phyloP scores from a whole-genome alignment of 192 early-diverging fungal genomes.

The Entrophospora sp. region DNA sequence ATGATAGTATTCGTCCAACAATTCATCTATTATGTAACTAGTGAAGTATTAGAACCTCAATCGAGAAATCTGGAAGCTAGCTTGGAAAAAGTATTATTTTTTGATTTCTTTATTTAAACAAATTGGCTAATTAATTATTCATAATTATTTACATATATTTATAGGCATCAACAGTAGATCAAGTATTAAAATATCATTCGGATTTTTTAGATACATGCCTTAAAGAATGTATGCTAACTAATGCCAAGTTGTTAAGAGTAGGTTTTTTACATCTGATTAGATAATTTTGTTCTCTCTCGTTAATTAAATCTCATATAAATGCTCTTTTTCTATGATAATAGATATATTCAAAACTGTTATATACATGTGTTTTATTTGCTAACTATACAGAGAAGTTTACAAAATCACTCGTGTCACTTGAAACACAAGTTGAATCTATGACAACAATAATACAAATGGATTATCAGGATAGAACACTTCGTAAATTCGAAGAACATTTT shows the following conservation, averaged over 20 bases:
- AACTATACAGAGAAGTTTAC: conserved; percentile 49
- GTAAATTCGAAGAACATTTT: conserved; percentile 54
- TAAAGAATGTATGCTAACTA: conserved; percentile 85
- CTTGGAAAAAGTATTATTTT: conserved; percentile 40
- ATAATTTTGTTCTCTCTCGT: background rate
- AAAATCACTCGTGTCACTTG: conserved; percentile 28
- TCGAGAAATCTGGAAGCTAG: conserved; percentile 64
- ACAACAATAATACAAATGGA: conserved; percentile 33
- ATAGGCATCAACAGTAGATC: conserved; percentile 72
- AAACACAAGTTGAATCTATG: conserved; percentile 29
- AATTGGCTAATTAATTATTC: background rate
- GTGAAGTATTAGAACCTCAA: conserved; percentile 89
- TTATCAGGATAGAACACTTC: conserved; percentile 31
- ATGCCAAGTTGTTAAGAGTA: conserved; percentile 74
- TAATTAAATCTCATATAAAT: background rate
- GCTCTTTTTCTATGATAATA: conserved; percentile 18
- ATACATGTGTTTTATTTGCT: conserved; percentile 48
- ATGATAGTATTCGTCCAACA: conserved; percentile 92
- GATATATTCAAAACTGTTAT: conserved; percentile 59
- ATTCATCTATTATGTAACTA: conserved; percentile 80
- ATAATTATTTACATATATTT: background rate
- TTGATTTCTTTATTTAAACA: background rate
- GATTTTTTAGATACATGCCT: conserved; percentile 82
- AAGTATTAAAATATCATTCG: conserved; percentile 69
- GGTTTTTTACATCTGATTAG: conserved; percentile 12